Evolutionary conservation across 2,329 filamentous ascomycete species (phyloP).

Genomic region (Ceratocystis ficicola): DNA sequence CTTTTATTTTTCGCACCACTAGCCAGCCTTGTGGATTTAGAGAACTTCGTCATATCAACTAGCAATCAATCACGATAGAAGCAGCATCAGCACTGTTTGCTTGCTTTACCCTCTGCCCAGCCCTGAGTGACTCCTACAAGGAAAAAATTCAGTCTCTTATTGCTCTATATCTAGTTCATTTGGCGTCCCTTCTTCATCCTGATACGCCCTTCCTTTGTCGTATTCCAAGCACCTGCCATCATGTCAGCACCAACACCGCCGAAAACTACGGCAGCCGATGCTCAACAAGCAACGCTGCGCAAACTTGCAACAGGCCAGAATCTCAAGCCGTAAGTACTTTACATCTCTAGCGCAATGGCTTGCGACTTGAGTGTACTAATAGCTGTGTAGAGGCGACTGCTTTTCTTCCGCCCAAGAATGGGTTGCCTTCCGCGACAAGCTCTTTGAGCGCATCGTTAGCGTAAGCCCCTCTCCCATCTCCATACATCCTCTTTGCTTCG

Average conservation of each 20-base stretch:
- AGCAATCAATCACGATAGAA: background rate
- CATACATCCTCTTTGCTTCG: background rate
- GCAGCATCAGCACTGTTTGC: background rate
- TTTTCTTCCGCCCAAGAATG: slow-evolving; percentile 13
- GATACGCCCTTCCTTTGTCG: background rate
- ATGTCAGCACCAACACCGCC: slow-evolving; percentile 7
- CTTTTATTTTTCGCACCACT: slow-evolving; percentile 1
- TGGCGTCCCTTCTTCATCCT: background rate
- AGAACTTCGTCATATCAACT: background rate
- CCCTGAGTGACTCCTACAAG: background rate
- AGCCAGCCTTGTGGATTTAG: slow-evolving; percentile 3
- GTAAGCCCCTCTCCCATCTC: background rate
- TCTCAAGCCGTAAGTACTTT: slow-evolving; percentile 8
- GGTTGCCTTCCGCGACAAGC: slow-evolving; percentile 18
- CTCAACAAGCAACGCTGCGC: slow-evolving; percentile 7
- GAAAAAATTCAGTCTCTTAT: background rate
- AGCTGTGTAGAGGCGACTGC: slow-evolving; percentile 4
- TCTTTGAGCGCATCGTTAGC: slow-evolving; percentile 19
- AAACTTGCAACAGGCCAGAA: slow-evolving; percentile 8
- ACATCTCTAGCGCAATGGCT: background rate
- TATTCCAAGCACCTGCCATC: background rate
- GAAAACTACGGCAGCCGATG: background rate
- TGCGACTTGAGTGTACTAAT: background rate
- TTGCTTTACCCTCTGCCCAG: background rate
- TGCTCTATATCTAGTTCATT: background rate